Percentiles rank a stretch among this genome's conserved stretches.
phyloP scores from a whole-genome alignment of 805 yeast genomes.

The Naumovozyma dairenensis region DNA sequence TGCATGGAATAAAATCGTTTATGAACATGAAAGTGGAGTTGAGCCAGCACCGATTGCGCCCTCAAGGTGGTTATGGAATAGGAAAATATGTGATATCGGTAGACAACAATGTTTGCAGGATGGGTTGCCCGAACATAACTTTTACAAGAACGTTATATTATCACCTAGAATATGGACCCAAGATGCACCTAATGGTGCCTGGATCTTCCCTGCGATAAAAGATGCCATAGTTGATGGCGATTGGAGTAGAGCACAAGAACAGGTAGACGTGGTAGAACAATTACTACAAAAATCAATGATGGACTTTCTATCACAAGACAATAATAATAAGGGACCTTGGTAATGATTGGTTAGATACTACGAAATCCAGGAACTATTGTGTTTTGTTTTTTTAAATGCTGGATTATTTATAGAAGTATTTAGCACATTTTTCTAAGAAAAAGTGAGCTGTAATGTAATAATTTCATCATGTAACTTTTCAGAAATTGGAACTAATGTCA shows the following conservation, averaged over 20 bases:
- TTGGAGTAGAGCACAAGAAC: conserved; percentile 43
- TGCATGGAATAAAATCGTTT: conserved; percentile 54
- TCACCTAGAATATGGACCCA: conserved; percentile 63
- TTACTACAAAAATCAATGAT: too few relatives aligned
- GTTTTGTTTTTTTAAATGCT: too few relatives aligned
- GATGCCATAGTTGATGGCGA: conserved; percentile 48
- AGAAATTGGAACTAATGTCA: too few relatives aligned
- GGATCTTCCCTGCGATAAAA: conserved; percentile 66
- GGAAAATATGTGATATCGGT: conserved; percentile 48
- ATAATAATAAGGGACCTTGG: too few relatives aligned
- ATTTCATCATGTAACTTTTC: too few relatives aligned
- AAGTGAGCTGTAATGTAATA: too few relatives aligned
- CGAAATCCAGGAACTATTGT: too few relatives aligned
- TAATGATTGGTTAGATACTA: too few relatives aligned
- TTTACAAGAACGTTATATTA: conserved; percentile 56
- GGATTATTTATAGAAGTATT: too few relatives aligned
- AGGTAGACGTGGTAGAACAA: conserved; percentile 38
- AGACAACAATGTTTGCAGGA: conserved; percentile 38
- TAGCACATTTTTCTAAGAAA: too few relatives aligned
- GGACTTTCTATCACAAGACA: too few relatives aligned
- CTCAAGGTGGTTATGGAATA: conserved; percentile 74
- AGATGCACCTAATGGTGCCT: conserved; percentile 27
- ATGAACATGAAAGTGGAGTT: conserved; percentile 41
- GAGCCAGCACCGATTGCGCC: conserved; percentile 68
- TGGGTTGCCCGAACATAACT: conserved; percentile 44